phyloP scores from a whole-genome alignment of 257 asterid species.

The Jasminum sambac region DNA sequence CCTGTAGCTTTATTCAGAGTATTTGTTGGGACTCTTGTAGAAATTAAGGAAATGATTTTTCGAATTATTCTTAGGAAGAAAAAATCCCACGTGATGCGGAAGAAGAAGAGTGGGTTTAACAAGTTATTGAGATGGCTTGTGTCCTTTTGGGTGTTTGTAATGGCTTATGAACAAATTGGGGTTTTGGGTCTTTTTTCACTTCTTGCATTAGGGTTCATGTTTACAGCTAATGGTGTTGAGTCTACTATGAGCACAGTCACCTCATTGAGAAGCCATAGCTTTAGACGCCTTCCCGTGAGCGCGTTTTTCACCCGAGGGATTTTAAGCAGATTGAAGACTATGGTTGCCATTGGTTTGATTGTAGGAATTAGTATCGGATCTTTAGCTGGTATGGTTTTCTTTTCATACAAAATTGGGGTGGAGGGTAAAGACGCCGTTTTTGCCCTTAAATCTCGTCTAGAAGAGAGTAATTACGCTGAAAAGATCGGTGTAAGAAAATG shows the following conservation, averaged over 20 bases:
- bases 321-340: conserved; percentile 61
- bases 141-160: conserved; percentile 85
- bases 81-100: conserved; percentile 36
- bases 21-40: conserved; percentile 78
- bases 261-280: conserved; percentile 73
- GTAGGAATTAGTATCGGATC: conserved; percentile 76
- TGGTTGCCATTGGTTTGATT: conserved; percentile 86
- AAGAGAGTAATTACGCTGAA: conserved; percentile 87
- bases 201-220: conserved; percentile 69
- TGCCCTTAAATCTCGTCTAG: conserved; percentile 78
- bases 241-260: conserved; percentile 71
- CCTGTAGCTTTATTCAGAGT: conserved; percentile 79
- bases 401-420: conserved; percentile 80
- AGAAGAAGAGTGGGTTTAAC: conserved; percentile 67
- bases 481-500: conserved; percentile 80
- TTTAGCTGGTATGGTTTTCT: conserved; percentile 65
- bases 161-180: conserved; percentile 77
- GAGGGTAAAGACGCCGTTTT: conserved; percentile 91
- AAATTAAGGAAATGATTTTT: conserved; percentile 49
- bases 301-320: conserved; percentile 78
- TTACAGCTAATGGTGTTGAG: conserved; percentile 55
- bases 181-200: conserved; percentile 56
- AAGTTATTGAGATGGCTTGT: conserved; percentile 74
- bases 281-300: conserved; percentile 57
- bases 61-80: conserved; percentile 52